Evolutionary conservation across 352 stramenopile genomes (phyloP).

Genomic region (Albugo laibachii): DNA sequence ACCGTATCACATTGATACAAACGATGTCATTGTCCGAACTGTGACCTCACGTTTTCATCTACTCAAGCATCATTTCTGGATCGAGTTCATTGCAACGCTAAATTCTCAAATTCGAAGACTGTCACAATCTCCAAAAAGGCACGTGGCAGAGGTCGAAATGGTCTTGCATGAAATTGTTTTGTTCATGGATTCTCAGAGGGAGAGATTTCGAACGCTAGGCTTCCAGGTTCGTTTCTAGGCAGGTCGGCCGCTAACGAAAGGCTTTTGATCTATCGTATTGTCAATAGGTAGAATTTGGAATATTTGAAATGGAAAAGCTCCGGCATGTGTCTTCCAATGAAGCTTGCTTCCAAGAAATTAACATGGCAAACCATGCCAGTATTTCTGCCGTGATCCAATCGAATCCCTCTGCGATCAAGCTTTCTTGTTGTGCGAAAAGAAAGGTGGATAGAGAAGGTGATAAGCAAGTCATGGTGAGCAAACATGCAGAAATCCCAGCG

Average conservation of each 20-base stretch:
- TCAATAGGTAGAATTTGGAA: background rate
- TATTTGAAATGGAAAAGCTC: background rate
- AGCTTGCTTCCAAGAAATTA: background rate
- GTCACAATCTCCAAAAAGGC: constrained; percentile 37
- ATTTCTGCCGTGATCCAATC: background rate
- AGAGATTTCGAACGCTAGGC: background rate
- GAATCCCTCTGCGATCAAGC: background rate
- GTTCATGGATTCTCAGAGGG: constrained; percentile 6
- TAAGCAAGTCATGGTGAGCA: background rate
- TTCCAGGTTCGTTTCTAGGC: background rate
- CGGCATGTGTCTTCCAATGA: background rate
- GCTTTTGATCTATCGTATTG: background rate
- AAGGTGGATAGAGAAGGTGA: background rate
- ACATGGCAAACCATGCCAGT: background rate
- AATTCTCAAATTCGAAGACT: constrained; percentile 50
- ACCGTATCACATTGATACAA: constrained; percentile 65
- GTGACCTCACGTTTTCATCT: constrained; percentile 43
- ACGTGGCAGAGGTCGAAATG: constrained; percentile 4
- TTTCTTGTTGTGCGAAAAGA: background rate
- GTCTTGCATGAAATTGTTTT: constrained; percentile 35
- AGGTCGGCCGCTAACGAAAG: background rate
- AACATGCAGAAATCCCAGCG: background rate
- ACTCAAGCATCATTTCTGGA: constrained; percentile 65
- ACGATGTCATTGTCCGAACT: constrained; percentile 58
- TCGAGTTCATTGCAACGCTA: constrained; percentile 54